These are phyloP conservation scores for Penicillium verrucosum DNA, from an alignment of 2,329 filamentous ascomycete genomes.

Conservation along the genomic window DNA sequence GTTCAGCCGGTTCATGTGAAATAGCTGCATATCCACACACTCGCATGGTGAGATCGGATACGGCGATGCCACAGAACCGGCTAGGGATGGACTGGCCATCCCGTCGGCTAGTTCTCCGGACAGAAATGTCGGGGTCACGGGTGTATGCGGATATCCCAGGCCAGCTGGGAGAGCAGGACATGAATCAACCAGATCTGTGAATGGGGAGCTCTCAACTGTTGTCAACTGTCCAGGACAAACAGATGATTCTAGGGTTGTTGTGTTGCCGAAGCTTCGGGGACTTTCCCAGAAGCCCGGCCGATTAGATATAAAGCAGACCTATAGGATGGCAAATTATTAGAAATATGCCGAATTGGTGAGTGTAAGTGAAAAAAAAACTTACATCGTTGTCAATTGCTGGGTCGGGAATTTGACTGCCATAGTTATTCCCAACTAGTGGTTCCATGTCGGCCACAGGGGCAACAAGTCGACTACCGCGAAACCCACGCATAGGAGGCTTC, in stretches of 20 bases:
- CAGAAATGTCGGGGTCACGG: conserved; percentile 32
- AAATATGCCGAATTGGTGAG: background rate
- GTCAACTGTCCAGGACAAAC: conserved; percentile 17
- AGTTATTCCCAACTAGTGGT: conserved; percentile 1
- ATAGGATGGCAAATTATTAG: background rate
- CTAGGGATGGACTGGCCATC: conserved; percentile 28
- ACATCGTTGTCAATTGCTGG: conserved; percentile 21
- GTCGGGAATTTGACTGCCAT: conserved; percentile 11
- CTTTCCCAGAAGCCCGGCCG: conserved; percentile 27
- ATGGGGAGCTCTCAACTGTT: conserved; percentile 16
- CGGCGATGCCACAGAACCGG: conserved; percentile 25
- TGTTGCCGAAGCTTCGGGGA: conserved; percentile 22
- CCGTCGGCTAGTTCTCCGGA: conserved; percentile 29
- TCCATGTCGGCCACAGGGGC: conserved; percentile 14
- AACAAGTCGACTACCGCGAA: conserved; percentile 16
- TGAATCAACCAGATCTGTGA: conserved; percentile 16
- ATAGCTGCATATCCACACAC: conserved; percentile 30
- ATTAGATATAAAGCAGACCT: conserved; percentile 20
- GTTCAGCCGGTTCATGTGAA: conserved; percentile 33
- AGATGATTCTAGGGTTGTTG: conserved; percentile 17
- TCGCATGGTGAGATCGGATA: conserved; percentile 25
- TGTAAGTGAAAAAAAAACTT: background rate
- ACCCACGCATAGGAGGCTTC: conserved; percentile 21
- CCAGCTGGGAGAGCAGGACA: conserved; percentile 18
- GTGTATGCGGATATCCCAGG: conserved; percentile 24